These are phyloP conservation scores for Nicotiana tabacum DNA, from an alignment of 257 asterid genomes.

Conservation along the genomic window DNA sequence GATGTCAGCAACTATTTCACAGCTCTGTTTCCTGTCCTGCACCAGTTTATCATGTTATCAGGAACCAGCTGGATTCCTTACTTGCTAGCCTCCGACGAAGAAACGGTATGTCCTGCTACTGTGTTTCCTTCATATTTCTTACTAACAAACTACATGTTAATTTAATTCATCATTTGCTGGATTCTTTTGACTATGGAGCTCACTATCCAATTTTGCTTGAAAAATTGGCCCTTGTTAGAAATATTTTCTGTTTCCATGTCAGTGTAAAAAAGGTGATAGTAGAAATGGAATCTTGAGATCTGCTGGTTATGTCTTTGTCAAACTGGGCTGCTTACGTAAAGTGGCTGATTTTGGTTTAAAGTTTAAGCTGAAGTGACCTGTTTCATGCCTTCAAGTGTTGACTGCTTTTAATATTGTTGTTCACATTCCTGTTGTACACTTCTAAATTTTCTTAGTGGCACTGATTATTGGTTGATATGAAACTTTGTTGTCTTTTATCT, in stretches of 20 bases:
- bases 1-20: slow-evolving; percentile 62
- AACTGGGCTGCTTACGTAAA: background rate
- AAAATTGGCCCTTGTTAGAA: background rate
- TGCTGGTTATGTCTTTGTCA: background rate
- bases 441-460: background rate
- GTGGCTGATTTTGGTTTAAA: background rate
- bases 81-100: slow-evolving; percentile 38
- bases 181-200: background rate
- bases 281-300: no score
- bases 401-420: background rate
- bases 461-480: background rate
- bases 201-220: background rate
- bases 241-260: no score
- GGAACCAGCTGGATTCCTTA: slow-evolving; percentile 40
- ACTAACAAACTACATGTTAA: background rate
- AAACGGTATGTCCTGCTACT: slow-evolving; percentile 35
- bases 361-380: background rate
- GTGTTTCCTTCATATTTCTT: background rate
- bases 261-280: no score
- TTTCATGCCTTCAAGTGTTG: background rate
- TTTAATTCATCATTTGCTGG: background rate
- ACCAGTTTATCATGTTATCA: slow-evolving; percentile 58
- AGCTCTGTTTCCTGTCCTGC: slow-evolving; percentile 81
- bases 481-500: background rate
- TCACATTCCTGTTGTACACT: background rate